These are phyloP conservation scores for Aspergillus sclerotioniger DNA, from an alignment of 495 filamentous ascomycete species.

Conservation along the genomic window DNA sequence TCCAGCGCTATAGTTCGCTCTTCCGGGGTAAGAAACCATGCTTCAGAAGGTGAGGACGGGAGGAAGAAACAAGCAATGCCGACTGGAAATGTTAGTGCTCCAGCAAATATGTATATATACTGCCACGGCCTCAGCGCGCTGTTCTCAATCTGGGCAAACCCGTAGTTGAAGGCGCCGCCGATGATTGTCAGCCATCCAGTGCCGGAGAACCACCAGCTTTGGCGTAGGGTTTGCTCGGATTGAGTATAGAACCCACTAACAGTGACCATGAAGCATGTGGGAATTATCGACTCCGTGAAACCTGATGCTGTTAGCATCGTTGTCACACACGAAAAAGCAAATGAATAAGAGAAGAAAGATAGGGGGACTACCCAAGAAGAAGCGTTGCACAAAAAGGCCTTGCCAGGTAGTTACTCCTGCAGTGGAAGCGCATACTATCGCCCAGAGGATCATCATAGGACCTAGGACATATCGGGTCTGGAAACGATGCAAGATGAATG, in stretches of 20 bases:
- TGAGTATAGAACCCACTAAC: slow-evolving; percentile 66
- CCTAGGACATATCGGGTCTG: slow-evolving; percentile 59
- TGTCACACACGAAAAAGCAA: too few relatives aligned
- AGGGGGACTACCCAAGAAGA: slow-evolving; percentile 52
- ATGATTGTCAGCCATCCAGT: slow-evolving; percentile 68
- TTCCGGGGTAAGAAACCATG: slow-evolving; percentile 51
- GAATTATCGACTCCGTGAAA: slow-evolving; percentile 64
- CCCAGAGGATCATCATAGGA: slow-evolving; percentile 63
- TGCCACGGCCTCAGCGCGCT: slow-evolving; percentile 60
- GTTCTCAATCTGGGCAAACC: slow-evolving; percentile 60
- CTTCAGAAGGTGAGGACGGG: slow-evolving; percentile 51
- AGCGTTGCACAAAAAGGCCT: slow-evolving; percentile 64
- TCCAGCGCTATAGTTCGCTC: slow-evolving; percentile 54
- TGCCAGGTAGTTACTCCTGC: slow-evolving; percentile 62
- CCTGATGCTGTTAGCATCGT: slow-evolving; percentile 34
- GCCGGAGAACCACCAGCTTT: slow-evolving; percentile 67
- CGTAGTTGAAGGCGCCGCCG: slow-evolving; percentile 65
- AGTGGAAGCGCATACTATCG: slow-evolving; percentile 63
- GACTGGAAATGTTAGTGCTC: slow-evolving; percentile 61
- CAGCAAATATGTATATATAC: slow-evolving; percentile 67
- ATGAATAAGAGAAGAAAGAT: background rate
- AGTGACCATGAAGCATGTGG: slow-evolving; percentile 67
- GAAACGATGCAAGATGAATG: slow-evolving; percentile 65
- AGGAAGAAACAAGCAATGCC: slow-evolving; percentile 58
- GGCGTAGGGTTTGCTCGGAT: slow-evolving; percentile 64